These are phyloP conservation scores for Blastobotrys indianensis DNA, from an alignment of 1,139 yeast genomes.

Conservation along the genomic window DNA sequence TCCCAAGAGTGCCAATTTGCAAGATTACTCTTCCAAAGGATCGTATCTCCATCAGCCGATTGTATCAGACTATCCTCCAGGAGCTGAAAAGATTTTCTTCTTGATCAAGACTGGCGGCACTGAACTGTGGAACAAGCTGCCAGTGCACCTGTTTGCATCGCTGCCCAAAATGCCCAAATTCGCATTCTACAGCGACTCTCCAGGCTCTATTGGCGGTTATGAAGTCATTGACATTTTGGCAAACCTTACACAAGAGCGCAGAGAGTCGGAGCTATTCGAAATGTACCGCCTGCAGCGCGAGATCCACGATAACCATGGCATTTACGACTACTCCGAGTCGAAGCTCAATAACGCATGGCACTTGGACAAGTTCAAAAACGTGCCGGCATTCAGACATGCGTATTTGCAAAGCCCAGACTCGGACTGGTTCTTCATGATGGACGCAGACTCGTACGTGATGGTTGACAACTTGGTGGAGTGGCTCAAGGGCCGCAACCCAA, in stretches of 20 bases:
- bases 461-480: constrained; percentile 24
- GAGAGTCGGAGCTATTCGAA: constrained; percentile 22
- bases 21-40: constrained; percentile 13
- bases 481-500: constrained; percentile 22
- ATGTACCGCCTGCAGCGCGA: constrained; percentile 28
- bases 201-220: constrained; percentile 30
- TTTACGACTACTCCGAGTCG: constrained; percentile 7
- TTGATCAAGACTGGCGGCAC: constrained; percentile 37
- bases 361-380: constrained; percentile 32
- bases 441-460: constrained; percentile 32
- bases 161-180: constrained; percentile 33
- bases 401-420: constrained; percentile 22
- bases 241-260: constrained; percentile 25
- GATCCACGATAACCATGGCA: constrained; percentile 23
- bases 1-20: neutral
- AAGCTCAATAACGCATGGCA: constrained; percentile 26
- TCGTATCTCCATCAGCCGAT: constrained; percentile 23
- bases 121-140: constrained; percentile 36
- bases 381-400: constrained; percentile 35
- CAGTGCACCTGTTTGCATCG: constrained; percentile 34
- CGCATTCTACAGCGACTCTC: constrained; percentile 33
- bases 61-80: constrained; percentile 24
- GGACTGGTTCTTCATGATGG: constrained; percentile 35
- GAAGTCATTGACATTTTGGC: constrained; percentile 32
- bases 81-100: constrained; percentile 26